Evolutionary conservation across 257 asterid species (phyloP).

Genomic region (Primulina tabacum): DNA sequence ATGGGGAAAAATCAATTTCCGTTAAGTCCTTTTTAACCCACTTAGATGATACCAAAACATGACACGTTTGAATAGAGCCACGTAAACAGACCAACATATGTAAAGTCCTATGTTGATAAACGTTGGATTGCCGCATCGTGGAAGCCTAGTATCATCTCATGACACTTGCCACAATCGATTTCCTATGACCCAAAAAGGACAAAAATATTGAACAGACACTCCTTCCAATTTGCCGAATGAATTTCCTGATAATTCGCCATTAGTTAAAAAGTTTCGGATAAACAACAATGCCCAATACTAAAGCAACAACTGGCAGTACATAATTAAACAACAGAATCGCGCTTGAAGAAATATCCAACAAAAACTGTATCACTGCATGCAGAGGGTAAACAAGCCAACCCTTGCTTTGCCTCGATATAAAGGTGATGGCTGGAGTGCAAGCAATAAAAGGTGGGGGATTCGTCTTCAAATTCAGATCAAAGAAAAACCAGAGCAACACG

Average conservation of each 20-base stretch:
- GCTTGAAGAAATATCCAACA: background rate
- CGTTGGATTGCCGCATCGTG: background rate
- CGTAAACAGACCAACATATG: background rate
- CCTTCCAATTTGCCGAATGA: slow-evolving; percentile 13
- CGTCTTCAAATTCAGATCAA: background rate
- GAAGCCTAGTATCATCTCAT: background rate
- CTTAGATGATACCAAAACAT: background rate
- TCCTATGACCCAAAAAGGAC: background rate
- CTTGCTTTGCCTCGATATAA: slow-evolving; percentile 20
- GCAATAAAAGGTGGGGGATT: background rate
- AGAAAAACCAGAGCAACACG: background rate
- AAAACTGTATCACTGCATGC: slow-evolving; percentile 17
- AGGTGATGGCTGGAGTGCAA: slow-evolving; percentile 19
- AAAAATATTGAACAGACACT: slow-evolving; percentile 1
- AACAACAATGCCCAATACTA: background rate
- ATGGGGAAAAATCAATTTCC: background rate
- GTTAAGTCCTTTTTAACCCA: background rate
- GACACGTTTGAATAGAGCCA: background rate
- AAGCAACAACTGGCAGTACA: slow-evolving; percentile 16
- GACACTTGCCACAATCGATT: background rate
- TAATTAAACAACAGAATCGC: slow-evolving; percentile 1
- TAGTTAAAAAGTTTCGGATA: slow-evolving; percentile 11
- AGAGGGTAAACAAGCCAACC: slow-evolving; percentile 14
- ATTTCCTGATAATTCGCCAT: slow-evolving; percentile 12
- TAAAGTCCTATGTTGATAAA: background rate